Evolutionary conservation across 2,329 filamentous ascomycete species (phyloP).

Genomic region (Metarhizium robertsii): DNA sequence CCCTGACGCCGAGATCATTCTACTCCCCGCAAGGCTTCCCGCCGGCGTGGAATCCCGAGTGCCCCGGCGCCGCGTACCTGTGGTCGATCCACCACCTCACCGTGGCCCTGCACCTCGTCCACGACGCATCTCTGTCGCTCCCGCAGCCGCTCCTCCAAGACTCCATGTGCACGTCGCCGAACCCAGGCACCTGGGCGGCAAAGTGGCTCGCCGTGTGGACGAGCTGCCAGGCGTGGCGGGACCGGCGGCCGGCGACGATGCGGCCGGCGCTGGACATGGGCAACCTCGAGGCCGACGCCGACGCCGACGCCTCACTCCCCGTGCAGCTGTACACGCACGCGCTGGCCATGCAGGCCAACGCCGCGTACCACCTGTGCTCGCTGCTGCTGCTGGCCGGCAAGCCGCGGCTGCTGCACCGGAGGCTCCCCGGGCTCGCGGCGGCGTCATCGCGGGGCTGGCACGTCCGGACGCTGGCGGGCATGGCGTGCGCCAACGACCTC

Average conservation of each 20-base stretch:
- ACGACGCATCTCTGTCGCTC: neutral
- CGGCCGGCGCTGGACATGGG: conserved; percentile 11
- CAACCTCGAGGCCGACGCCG: conserved; percentile 10
- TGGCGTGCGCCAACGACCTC: conserved; percentile 19
- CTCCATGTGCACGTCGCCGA: neutral
- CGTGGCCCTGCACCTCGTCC: conserved; percentile 5
- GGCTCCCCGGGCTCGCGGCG: conserved; percentile 4
- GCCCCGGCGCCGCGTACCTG: conserved; percentile 3
- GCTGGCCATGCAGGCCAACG: conserved; percentile 12
- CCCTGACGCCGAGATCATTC: conserved; percentile 4
- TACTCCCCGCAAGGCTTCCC: neutral
- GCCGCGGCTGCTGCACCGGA: conserved; percentile 9
- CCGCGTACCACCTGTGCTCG: conserved; percentile 12
- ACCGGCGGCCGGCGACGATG: conserved; percentile 7
- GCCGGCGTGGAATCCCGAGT: neutral
- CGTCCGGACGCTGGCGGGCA: conserved; percentile 19
- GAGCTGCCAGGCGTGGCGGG: conserved; percentile 11
- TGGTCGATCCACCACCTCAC: conserved; percentile 7
- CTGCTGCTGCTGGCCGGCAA: conserved; percentile 13
- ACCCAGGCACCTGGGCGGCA: neutral
- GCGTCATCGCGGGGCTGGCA: conserved; percentile 16
- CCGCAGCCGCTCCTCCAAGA: neutral
- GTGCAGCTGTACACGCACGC: conserved; percentile 13
- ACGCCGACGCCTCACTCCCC: conserved; percentile 11
- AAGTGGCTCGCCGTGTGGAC: conserved; percentile 11